Evolutionary conservation across 2,329 filamentous ascomycete species (phyloP).

Genomic region (Colletotrichum sp.): DNA sequence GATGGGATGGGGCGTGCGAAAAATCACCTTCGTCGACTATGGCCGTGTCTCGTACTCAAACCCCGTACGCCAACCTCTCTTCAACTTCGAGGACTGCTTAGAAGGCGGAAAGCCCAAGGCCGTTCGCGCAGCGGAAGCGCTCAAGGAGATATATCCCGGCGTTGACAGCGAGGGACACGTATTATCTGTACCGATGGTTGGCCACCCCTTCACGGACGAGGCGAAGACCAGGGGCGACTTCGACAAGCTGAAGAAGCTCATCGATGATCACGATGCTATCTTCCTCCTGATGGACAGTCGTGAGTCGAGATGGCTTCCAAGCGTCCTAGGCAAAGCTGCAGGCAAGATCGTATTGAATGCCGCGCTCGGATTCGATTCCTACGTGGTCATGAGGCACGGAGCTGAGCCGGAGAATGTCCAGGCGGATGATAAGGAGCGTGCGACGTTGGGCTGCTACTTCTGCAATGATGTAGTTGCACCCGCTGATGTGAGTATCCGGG

Average conservation of each 20-base stretch:
- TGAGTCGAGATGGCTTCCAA: slow-evolving; percentile 94
- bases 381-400: slow-evolving; percentile 96
- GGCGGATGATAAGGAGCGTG: slow-evolving; percentile 52
- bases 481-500: slow-evolving; percentile 73
- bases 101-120: slow-evolving; percentile 87
- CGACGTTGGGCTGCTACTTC: slow-evolving; percentile 92
- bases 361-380: slow-evolving; percentile 94
- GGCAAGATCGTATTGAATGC: slow-evolving; percentile 98
- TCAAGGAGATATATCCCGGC: slow-evolving; percentile 89
- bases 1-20: slow-evolving; percentile 93
- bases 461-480: slow-evolving; percentile 98
- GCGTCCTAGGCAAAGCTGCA: slow-evolving; percentile 90
- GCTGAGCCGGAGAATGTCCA: slow-evolving; percentile 51
- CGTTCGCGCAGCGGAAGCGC: slow-evolving; percentile 75
- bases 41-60: slow-evolving; percentile 95
- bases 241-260: slow-evolving; percentile 73
- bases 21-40: slow-evolving; percentile 96
- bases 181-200: slow-evolving; percentile 92
- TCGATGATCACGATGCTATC: slow-evolving; percentile 86
- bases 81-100: slow-evolving; percentile 87
- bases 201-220: slow-evolving; percentile 82
- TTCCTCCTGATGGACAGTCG: slow-evolving; percentile 98
- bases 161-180: slow-evolving; percentile 81
- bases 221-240: slow-evolving; percentile 74
- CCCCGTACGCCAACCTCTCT: slow-evolving; percentile 92